Conservation (phyloP, 2,329 filamentous ascomycete species). For the Aureobasidium sp. region DNA sequence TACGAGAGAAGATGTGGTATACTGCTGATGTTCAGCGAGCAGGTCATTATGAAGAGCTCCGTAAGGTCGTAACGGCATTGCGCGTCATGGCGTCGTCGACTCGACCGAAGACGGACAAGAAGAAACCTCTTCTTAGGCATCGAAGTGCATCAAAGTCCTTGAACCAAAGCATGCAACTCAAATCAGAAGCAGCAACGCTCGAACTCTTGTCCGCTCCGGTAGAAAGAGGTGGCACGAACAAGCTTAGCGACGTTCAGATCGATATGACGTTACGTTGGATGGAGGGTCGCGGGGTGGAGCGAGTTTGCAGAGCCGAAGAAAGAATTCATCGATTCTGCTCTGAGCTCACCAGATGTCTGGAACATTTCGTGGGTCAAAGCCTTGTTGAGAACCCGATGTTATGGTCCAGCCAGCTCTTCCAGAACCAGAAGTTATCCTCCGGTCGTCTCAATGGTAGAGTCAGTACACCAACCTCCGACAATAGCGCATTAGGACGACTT, state of each 20-base stretch:
- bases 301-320: slow-evolving; percentile 92
- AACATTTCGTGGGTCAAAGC: slow-evolving; percentile 74
- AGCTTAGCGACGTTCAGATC: slow-evolving; percentile 90
- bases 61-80: slow-evolving; percentile 75
- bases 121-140: slow-evolving; percentile 30
- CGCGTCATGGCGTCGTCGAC: slow-evolving; percentile 72
- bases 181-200: slow-evolving; percentile 75
- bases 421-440: slow-evolving; percentile 23
- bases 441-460: neutral
- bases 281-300: slow-evolving; percentile 71
- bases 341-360: slow-evolving; percentile 79
- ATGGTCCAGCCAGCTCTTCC: slow-evolving; percentile 86
- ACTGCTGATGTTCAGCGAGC: slow-evolving; percentile 89
- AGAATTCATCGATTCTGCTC: slow-evolving; percentile 88
- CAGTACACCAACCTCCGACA: neutral
- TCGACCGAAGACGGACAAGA: slow-evolving; percentile 33
- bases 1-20: slow-evolving; percentile 98
- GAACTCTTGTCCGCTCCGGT: slow-evolving; percentile 76
- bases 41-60: slow-evolving; percentile 75
- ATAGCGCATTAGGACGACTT: neutral
- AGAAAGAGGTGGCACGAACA: slow-evolving; percentile 84
- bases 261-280: slow-evolving; percentile 80
- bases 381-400: slow-evolving; percentile 78
- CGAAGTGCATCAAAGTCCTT: slow-evolving; percentile 37
- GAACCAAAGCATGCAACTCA: slow-evolving; percentile 58